Conservation (phyloP, 2,329 filamentous ascomycete genomes). For the Dissoconium aciculare region DNA sequence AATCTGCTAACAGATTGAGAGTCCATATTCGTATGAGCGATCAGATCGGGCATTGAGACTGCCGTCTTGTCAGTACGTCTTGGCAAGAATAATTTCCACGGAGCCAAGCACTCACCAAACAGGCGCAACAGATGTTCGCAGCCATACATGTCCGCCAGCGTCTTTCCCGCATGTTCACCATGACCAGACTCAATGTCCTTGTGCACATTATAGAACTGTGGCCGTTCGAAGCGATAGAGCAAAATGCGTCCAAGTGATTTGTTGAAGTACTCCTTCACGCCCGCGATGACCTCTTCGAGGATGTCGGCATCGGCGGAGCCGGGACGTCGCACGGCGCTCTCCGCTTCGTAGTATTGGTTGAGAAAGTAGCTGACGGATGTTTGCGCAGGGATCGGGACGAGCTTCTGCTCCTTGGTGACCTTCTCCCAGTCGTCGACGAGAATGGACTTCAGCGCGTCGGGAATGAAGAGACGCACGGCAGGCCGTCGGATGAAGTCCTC, state of each 20-base stretch:
- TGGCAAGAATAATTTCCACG: background rate
- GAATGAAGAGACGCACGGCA: conserved; percentile 71
- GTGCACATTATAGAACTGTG: conserved; percentile 67
- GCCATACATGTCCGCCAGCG: conserved; percentile 70
- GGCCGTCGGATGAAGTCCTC: conserved; percentile 73
- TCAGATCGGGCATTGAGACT: conserved; percentile 84
- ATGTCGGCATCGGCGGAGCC: conserved; percentile 66
- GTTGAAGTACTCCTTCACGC: conserved; percentile 87
- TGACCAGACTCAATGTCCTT: conserved; percentile 48
- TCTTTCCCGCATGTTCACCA: conserved; percentile 53
- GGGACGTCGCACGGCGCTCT: conserved; percentile 51
- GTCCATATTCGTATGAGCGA: conserved; percentile 98
- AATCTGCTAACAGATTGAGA: conserved; percentile 75
- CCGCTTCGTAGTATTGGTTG: conserved; percentile 66
- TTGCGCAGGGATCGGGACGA: conserved; percentile 68
- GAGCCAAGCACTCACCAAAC: conserved; percentile 48
- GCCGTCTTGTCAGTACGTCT: conserved; percentile 2
- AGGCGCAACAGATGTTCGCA: conserved; percentile 82
- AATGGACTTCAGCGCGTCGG: conserved; percentile 78
- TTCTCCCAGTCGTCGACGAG: conserved; percentile 99
- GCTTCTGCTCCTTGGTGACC: conserved; percentile 83
- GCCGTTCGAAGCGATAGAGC: conserved; percentile 84
- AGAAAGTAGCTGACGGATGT: conserved; percentile 65
- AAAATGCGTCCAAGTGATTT: conserved; percentile 75
- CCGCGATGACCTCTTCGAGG: conserved; percentile 74